Percentiles rank a stretch among this genome's conserved stretches.
phyloP scores from a whole-genome alignment of 202 grass and related monocot species.

The Carex sylvatica region DNA sequence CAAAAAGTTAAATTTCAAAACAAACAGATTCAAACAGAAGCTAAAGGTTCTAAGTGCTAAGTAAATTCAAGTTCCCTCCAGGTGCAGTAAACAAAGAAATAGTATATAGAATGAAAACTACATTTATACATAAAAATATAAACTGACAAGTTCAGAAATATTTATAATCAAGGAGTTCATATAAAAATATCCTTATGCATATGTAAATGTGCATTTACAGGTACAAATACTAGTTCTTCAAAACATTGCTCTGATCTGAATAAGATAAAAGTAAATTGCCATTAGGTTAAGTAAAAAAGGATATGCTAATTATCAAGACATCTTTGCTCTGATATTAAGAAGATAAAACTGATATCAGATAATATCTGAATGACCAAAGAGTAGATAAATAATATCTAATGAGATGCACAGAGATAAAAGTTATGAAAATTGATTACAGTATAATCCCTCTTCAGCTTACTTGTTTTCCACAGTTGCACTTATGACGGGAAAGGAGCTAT shows the following conservation, averaged over 20 bases:
- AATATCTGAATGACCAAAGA: background rate
- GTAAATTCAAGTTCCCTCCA: background rate
- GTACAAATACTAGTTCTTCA: background rate
- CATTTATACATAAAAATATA: background rate
- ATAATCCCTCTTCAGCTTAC: slow-evolving; percentile 39
- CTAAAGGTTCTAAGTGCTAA: background rate
- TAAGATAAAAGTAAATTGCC: background rate
- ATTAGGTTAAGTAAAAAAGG: background rate
- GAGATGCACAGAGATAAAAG: background rate
- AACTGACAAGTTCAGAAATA: background rate
- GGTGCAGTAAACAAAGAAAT: background rate
- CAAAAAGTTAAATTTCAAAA: background rate
- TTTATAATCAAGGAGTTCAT: background rate
- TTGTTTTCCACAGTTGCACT: slow-evolving; percentile 50
- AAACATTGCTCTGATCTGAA: background rate
- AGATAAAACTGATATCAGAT: slow-evolving; percentile 5
- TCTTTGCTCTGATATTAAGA: background rate
- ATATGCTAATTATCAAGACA: background rate
- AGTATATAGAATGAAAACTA: background rate
- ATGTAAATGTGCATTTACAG: background rate
- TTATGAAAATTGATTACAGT: background rate
- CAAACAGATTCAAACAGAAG: background rate
- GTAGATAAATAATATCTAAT: slow-evolving; percentile 12
- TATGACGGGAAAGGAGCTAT: slow-evolving; percentile 56
- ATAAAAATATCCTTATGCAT: background rate